phyloP scores from a whole-genome alignment of 306 rosid genomes.

The Lablab purpureus region DNA sequence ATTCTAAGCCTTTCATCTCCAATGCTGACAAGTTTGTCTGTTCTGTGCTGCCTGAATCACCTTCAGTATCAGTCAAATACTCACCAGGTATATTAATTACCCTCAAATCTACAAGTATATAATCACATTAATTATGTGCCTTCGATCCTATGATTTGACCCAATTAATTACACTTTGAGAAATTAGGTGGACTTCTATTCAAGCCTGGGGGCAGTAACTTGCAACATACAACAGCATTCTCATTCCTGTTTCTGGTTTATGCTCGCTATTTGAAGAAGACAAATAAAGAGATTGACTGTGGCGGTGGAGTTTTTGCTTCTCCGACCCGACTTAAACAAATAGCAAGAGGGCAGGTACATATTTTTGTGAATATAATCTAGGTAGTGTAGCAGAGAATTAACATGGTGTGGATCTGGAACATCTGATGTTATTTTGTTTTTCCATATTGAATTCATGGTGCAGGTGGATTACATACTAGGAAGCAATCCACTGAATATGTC shows the following conservation, averaged over 20 bases:
- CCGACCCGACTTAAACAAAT: slow-evolving; percentile 44
- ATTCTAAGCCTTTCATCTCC: slow-evolving; percentile 38
- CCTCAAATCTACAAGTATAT: background rate
- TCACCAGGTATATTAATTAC: slow-evolving; percentile 51
- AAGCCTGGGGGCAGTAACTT: slow-evolving; percentile 62
- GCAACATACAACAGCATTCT: slow-evolving; percentile 59
- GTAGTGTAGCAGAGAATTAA: background rate
- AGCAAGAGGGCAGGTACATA: slow-evolving; percentile 47
- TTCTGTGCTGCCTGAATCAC: slow-evolving; percentile 62
- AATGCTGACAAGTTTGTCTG: slow-evolving; percentile 61
- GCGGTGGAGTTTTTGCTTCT: slow-evolving; percentile 42
- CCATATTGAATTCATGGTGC: background rate
- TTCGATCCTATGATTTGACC: background rate
- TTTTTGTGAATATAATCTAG: too few species aligned
- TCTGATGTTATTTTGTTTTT: too few species aligned
- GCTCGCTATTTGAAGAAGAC: slow-evolving; percentile 44
- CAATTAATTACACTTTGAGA: background rate
- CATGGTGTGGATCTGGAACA: too few species aligned
- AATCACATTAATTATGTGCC: too few species aligned
- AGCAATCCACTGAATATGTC: slow-evolving; percentile 68
- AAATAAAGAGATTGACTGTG: slow-evolving; percentile 50
- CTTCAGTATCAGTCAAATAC: slow-evolving; percentile 53
- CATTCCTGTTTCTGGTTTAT: slow-evolving; percentile 61
- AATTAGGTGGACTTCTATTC: slow-evolving; percentile 62
- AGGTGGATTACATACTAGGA: slow-evolving; percentile 76